Evolutionary conservation across 805 yeast genomes (phyloP).

Genomic region (Nakazawaea ernobii): DNA sequence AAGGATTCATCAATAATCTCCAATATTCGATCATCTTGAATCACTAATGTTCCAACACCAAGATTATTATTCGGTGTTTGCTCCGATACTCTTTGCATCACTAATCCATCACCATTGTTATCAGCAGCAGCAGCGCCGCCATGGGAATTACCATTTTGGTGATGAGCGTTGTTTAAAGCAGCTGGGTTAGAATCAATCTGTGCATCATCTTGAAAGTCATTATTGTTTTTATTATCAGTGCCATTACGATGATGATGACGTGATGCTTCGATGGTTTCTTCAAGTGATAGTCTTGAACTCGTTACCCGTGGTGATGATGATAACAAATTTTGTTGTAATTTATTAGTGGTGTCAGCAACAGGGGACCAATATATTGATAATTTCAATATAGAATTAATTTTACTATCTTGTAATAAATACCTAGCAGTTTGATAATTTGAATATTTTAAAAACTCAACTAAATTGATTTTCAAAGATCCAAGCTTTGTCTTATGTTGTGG

Average conservation of each 20-base stretch:
- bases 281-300: no score
- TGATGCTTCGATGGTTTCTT: no score
- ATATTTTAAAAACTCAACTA: slow-evolving; percentile 65
- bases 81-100: not conserved
- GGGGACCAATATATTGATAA: slow-evolving; percentile 36
- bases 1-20: slow-evolving; percentile 23
- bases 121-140: no score
- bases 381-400: slow-evolving; percentile 74
- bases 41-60: slow-evolving; percentile 13
- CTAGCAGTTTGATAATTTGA: slow-evolving; percentile 48
- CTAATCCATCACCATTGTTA: not conserved
- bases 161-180: no score
- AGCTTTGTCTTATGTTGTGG: slow-evolving; percentile 42
- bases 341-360: slow-evolving; percentile 1
- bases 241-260: no score
- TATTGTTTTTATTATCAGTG: no score
- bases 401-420: slow-evolving; percentile 70
- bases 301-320: no score
- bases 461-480: slow-evolving; percentile 63
- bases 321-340: no score
- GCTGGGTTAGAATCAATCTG: no score
- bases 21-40: not conserved
- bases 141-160: no score
- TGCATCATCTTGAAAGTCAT: no score
- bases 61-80: not conserved